Evolutionary conservation across 177 flowering plant genomes (phyloP), one percentile per base, ranked within the genome.

Genomic region (Vitis hybrid): DNA sequence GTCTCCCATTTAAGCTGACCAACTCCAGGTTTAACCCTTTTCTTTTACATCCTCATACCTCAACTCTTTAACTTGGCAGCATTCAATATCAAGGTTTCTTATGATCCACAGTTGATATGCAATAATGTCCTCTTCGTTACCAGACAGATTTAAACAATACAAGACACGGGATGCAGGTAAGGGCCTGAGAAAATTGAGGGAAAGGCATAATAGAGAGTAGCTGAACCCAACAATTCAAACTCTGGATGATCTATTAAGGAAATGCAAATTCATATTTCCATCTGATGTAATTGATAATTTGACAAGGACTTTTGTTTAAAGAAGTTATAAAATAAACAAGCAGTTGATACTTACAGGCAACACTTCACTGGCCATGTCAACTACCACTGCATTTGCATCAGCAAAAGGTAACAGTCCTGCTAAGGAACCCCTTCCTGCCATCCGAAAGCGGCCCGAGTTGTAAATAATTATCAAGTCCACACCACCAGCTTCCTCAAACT

Each of bases 371-470:
- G 96, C 98, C 99, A 95, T 93, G 11, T 95, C 98, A 79, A 95
- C 89, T 45, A 94, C 97, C 58, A 95, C 77, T 1, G 98, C 97
- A 87, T 95, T 95, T 74, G 99, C 99, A 88, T 95, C 99, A 74
- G 97, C 96, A 82, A 90, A 95, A 63, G 98, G 99, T 78, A 95
- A 77, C 64, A 95, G 76, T 55, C 99, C 98, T 15, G 97, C 94
- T 79, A 95, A 85, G 19, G 99, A 95, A 69, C 99, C 99, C 79
- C 98, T 88, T 73, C 99, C 97, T 55, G 99, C 97, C 99, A 93
- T 93, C 34, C 98, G 84, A 74, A 95, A 95, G 62, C 98, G 91
- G 19, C 99, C 99, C 1, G 99, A 95, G 79, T 95, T 95, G 79
- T 95, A 95, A 49, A 95, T 10, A 5, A 95, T 84, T 68, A 95